Evolutionary conservation across 2,329 filamentous ascomycete genomes (phyloP).

Genomic region (Ophiostoma sp.): DNA sequence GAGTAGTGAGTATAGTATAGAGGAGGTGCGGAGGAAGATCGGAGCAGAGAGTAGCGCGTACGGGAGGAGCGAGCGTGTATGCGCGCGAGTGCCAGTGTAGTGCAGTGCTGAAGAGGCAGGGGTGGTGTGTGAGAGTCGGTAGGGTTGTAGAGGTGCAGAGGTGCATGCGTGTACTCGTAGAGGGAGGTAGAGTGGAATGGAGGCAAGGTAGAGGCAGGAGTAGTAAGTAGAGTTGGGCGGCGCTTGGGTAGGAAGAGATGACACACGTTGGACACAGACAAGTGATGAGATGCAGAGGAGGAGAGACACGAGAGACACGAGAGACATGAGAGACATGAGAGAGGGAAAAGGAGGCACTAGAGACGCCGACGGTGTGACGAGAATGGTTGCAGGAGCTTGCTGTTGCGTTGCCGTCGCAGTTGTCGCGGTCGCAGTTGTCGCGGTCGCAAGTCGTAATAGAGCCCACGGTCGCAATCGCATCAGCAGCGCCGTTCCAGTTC

Average conservation of each 20-base stretch:
- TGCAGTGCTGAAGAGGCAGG: background rate
- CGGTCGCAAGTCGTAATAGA: background rate
- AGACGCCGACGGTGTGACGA: background rate
- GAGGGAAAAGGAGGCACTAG: background rate
- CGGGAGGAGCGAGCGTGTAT: slow-evolving; percentile 5
- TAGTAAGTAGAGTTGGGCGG: background rate
- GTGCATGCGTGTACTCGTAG: background rate
- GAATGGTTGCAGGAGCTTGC: background rate
- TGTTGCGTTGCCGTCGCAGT: background rate
- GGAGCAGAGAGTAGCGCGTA: slow-evolving; percentile 7
- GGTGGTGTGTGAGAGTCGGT: background rate
- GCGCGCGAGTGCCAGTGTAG: background rate
- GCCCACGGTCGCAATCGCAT: background rate
- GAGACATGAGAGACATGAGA: background rate
- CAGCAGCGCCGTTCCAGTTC: no score
- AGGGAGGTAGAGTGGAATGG: background rate
- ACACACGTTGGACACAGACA: background rate
- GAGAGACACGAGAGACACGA: background rate
- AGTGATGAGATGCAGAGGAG: background rate
- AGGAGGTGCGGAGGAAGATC: background rate
- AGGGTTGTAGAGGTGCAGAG: background rate
- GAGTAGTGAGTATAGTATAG: background rate
- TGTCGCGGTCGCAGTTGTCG: background rate
- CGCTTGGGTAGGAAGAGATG: background rate
- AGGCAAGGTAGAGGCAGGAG: no score